These are phyloP conservation scores for Penicillium corylophilum DNA, from an alignment of 2,329 filamentous ascomycete species.

Conservation along the genomic window DNA sequence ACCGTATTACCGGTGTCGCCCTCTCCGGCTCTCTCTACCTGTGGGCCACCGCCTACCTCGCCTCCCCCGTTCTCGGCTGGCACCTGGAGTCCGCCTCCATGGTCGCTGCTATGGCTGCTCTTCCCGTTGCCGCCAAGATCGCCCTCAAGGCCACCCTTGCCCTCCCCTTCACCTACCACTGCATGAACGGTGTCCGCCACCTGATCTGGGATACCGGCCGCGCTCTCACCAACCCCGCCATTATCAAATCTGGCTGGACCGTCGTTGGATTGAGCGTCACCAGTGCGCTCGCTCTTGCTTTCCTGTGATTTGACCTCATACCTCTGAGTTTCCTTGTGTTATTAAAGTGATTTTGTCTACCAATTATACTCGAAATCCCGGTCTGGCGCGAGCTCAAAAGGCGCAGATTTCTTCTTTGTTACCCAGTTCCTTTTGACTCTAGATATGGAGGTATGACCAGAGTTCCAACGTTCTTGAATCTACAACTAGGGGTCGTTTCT, in stretches of 20 bases:
- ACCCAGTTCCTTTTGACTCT: neutral
- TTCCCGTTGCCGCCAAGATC: constrained; percentile 60
- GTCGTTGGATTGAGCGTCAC: constrained; percentile 58
- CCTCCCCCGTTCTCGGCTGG: constrained; percentile 71
- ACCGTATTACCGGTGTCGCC: constrained; percentile 77
- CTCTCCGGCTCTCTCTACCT: constrained; percentile 74
- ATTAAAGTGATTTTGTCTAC: constrained; percentile 30
- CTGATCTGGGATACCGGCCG: constrained; percentile 67
- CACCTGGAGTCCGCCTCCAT: constrained; percentile 65
- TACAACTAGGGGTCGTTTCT: neutral
- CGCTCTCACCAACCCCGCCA: constrained; percentile 62
- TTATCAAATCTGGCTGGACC: constrained; percentile 64
- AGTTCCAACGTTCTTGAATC: neutral
- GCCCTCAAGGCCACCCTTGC: constrained; percentile 59
- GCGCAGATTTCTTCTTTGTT: constrained; percentile 13
- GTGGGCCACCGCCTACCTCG: constrained; percentile 78
- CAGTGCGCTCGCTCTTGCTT: constrained; percentile 50
- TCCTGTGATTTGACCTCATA: constrained; percentile 40
- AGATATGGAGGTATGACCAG: neutral
- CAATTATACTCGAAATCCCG: constrained; percentile 22
- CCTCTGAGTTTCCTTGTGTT: constrained; percentile 32
- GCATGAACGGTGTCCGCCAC: constrained; percentile 69
- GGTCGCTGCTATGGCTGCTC: constrained; percentile 63
- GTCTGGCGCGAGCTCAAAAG: constrained; percentile 22
- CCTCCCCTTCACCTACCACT: constrained; percentile 67